Evolutionary conservation across 73 alveolate genomes (phyloP), one percentile per base, ranked within the genome.

Genomic region (Halteria grandinella): DNA sequence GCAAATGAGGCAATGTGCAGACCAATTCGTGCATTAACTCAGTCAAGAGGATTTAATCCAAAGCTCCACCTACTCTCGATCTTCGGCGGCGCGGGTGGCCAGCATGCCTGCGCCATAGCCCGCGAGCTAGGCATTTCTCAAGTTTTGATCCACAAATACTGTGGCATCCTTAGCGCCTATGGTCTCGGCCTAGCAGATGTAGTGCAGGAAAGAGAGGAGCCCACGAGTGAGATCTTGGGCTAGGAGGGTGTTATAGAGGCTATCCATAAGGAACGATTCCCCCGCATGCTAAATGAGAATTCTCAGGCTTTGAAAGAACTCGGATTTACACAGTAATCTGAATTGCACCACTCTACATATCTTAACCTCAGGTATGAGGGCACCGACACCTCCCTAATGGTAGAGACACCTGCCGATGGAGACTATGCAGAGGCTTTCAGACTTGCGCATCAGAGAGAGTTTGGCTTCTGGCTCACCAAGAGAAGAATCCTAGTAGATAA

Each of bases 61-160:
- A 75, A 75, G 39, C 82, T 77, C 39, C 95, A 94, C 81, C 70
- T 86, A 10, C 75, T 94, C 10, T 62, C 78, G 33, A 71, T 94
- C 48, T 94, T 88, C 86, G 98, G 98, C 20, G 97, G 97, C 15
- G 98, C 98, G 29, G 98, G 97, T 32, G 97, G 96, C 24, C 86
- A 94, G 39, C 98, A 94, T 92, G 97, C 93, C 12, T 88, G 97
- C 47, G 84, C 95, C 14, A 71, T 94, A 31, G 98, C 98, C 5
- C 64, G 80, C 25, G 49, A 60, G 23, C 85, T 94, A 17, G 97
- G 95, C 8, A 7, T 44, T 6, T 31, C 64, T 79, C 73, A 63
- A 33, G 80, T 94, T 12, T 44, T 85, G 18, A 90, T 94, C 29
- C 95, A 88, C 58, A 89, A 86, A 74, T 88, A 89, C 72, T 78